Evolutionary conservation across 257 asterid species (phyloP), one percentile per base, ranked within the genome.

Genomic region (Primulina eburnea): DNA sequence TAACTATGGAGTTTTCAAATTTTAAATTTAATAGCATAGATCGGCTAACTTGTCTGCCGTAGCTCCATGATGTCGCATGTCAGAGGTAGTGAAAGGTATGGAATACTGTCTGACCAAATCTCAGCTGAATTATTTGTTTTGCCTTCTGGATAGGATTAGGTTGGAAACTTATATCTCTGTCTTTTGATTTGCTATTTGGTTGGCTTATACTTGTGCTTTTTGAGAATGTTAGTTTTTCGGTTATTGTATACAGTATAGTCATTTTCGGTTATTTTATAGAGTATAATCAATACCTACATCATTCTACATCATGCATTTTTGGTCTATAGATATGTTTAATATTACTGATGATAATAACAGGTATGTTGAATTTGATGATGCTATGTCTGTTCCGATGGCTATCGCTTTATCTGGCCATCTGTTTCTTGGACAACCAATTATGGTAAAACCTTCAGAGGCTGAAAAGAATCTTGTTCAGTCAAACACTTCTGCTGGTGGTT

Each of bases 401-500:
- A 94, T 94, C 68, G 99, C 99, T 71, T 73, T 91, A 52, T 87
- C 96, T 52, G 99, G 99, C 18, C 99, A 88, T 76, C 88, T 79
- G 26, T 91, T 91, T 71, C 92, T 89, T 79, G 97, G 99, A 50
- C 99, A 94, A 79, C 97, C 99, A 72, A 92, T 94, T 50, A 94
- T 94, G 99, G 97, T 91, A 18, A 94, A 94, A 77, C 99, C 99
- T 66, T 94, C 99, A 2, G 99, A 94, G 81, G 99, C 99, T 33
- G 99, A 94, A 82, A 94, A 94, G 88, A 94, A 94, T 79, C 99
- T 94, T 75, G 99, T 94, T 73, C 97, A 88, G 38, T 88, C 99
- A 61, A 91, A 85, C 65, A 75, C 97, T 38, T 17, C 92, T 59
- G 85, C 86, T 63, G 91, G 86, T 77, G 86, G 86, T 72, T 63